Percentiles rank a stretch among this genome's conserved stretches.
Conservation (phyloP, 306 rosid species). For the Clitoria ternatea region DNA sequence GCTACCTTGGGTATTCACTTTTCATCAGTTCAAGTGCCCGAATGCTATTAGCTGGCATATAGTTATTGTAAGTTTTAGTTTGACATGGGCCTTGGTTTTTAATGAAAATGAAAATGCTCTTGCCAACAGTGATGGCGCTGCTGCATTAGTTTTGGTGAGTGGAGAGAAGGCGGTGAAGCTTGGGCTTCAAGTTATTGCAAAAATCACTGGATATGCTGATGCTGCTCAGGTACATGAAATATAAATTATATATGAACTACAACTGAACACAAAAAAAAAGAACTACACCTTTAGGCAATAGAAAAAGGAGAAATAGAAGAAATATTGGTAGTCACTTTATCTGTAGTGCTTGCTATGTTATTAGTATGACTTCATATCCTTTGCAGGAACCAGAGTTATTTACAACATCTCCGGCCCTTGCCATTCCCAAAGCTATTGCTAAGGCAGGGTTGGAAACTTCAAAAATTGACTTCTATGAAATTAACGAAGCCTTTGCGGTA, state of each 20-base stretch:
- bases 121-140: constrained; percentile 87
- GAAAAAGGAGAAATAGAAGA: constrained; percentile 17
- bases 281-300: not conserved
- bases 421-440: constrained; percentile 91
- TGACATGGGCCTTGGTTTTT: constrained; percentile 15
- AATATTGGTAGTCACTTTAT: not conserved
- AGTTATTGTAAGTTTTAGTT: constrained; percentile 15
- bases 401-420: constrained; percentile 96
- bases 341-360: not conserved
- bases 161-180: constrained; percentile 84
- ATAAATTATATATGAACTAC: constrained; percentile 14
- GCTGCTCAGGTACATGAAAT: constrained; percentile 81
- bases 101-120: constrained; percentile 20
- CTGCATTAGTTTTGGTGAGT: constrained; percentile 92
- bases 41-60: constrained; percentile 5
- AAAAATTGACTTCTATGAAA: constrained; percentile 83
- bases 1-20: not conserved
- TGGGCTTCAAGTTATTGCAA: constrained; percentile 89
- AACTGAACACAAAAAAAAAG: no score
- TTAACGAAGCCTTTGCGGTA: constrained; percentile 97
- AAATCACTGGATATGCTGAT: constrained; percentile 89
- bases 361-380: constrained; percentile 18
- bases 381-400: constrained; percentile 92
- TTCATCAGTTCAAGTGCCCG: constrained; percentile 4
- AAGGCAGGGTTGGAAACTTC: constrained; percentile 79